These are phyloP conservation scores for Chaetomiaceae sp. DNA, from an alignment of 2,329 filamentous ascomycete genomes.

Conservation along the genomic window DNA sequence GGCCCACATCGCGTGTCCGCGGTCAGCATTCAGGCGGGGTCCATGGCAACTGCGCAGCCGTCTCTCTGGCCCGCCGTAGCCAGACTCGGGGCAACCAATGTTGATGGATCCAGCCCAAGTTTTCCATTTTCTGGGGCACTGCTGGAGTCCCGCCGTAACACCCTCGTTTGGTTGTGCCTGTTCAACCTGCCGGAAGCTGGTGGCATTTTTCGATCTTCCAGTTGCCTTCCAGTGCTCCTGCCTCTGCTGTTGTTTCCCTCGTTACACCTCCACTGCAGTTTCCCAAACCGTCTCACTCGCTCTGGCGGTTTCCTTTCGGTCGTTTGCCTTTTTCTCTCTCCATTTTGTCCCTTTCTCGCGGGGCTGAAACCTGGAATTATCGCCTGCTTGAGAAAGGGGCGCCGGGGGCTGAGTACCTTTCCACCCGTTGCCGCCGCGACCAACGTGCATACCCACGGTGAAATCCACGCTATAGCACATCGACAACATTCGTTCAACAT, in stretches of 20 bases:
- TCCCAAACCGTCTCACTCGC: constrained; percentile 47
- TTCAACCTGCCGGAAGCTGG: background rate
- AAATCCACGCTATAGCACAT: constrained; percentile 7
- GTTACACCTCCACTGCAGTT: constrained; percentile 7
- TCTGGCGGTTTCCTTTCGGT: constrained; percentile 46
- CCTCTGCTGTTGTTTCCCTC: constrained; percentile 14
- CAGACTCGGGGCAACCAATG: constrained; percentile 1
- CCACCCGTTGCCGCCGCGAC: constrained; percentile 29
- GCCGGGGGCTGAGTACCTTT: constrained; percentile 10
- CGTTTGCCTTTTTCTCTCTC: constrained; percentile 30
- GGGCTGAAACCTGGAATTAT: constrained; percentile 4
- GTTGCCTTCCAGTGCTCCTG: too few species aligned
- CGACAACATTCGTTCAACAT: constrained; percentile 15
- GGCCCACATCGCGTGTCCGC: constrained; percentile 10
- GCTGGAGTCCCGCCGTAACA: constrained; percentile 9
- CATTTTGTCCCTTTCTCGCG: background rate
- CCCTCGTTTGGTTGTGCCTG: constrained; percentile 8
- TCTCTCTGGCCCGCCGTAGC: constrained; percentile 15
- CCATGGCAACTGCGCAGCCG: constrained; percentile 15
- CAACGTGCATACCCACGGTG: constrained; percentile 18
- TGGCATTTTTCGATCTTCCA: constrained; percentile 3
- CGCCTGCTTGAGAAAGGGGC: constrained; percentile 18
- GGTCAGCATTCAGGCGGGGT: background rate
- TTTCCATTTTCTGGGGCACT: constrained; percentile 18
- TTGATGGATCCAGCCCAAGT: constrained; percentile 20